phyloP scores from a whole-genome alignment of 306 rosid species.

The Dalbergia cochinchinensis region DNA sequence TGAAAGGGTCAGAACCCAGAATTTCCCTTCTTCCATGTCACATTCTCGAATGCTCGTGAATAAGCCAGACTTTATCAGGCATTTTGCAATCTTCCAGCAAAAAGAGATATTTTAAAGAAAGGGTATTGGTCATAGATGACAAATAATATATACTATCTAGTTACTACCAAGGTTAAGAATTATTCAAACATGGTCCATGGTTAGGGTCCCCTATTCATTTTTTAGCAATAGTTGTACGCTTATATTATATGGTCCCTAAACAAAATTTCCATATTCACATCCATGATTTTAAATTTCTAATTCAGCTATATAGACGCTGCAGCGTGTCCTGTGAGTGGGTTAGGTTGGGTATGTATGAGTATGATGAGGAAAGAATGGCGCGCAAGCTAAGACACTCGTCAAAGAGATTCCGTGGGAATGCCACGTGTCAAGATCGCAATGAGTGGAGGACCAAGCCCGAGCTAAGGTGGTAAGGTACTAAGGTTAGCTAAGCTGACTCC shows the following conservation, averaged over 20 bases:
- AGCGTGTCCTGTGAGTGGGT: not conserved
- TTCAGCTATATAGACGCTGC: too few species aligned
- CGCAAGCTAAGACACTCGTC: conserved; percentile 47
- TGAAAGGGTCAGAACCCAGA: not conserved
- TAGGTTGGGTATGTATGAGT: not conserved
- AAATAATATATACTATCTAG: not conserved
- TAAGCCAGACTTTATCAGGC: not conserved
- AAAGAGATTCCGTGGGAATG: conserved; percentile 41
- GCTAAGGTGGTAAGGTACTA: conserved; percentile 32
- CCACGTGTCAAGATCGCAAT: conserved; percentile 58
- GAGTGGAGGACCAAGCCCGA: conserved; percentile 51
- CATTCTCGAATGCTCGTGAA: not conserved
- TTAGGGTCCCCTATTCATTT: not conserved
- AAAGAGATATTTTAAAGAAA: not conserved
- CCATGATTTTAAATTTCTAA: too few species aligned
- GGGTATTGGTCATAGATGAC: not conserved
- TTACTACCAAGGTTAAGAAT: not conserved
- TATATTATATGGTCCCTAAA: not conserved
- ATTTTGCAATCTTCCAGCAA: not conserved
- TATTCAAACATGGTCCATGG: not conserved
- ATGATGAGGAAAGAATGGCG: conserved; percentile 17
- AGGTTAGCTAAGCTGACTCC: conserved; percentile 33
- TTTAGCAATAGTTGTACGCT: not conserved
- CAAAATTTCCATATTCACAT: not conserved
- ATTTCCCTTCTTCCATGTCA: not conserved